These are phyloP conservation scores for Oryza brachyantha DNA, from an alignment of 176 grass and related monocot species.

Conservation along the genomic window DNA sequence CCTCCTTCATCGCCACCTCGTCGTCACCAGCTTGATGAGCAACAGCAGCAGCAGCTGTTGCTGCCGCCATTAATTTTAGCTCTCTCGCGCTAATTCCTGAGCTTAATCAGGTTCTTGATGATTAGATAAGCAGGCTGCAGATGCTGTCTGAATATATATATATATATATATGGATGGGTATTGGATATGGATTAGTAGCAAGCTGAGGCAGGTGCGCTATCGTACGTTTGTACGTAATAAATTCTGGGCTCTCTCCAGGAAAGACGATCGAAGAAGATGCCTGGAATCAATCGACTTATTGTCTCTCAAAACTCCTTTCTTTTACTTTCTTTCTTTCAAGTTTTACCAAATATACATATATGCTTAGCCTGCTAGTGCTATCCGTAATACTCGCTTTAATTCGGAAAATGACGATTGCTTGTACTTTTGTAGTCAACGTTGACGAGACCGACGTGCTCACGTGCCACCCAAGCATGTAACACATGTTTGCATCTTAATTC, in stretches of 20 bases:
- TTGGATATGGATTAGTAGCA: not conserved
- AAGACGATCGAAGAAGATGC: too few species aligned
- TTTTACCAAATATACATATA: too few species aligned
- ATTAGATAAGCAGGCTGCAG: not conserved
- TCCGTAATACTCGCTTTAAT: not conserved
- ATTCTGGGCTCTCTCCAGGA: too few species aligned
- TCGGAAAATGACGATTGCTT: not conserved
- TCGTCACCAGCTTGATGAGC: not conserved
- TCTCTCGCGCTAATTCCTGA: too few species aligned
- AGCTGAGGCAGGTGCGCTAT: too few species aligned
- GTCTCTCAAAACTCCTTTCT: too few species aligned
- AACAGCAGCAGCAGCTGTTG: not conserved
- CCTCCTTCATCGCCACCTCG: not conserved
- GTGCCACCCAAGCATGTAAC: not conserved
- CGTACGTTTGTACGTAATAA: too few species aligned
- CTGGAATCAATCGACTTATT: too few species aligned
- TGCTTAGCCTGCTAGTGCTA: not conserved
- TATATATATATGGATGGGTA: not conserved
- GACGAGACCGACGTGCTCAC: not conserved
- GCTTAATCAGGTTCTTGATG: too few species aligned
- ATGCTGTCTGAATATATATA: not conserved
- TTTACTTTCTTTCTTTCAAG: too few species aligned
- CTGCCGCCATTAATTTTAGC: not conserved
- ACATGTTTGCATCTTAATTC: not conserved
- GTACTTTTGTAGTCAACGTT: not conserved